phyloP scores from a whole-genome alignment of 129 eudicot genomes.

The Flaveria brownii region DNA sequence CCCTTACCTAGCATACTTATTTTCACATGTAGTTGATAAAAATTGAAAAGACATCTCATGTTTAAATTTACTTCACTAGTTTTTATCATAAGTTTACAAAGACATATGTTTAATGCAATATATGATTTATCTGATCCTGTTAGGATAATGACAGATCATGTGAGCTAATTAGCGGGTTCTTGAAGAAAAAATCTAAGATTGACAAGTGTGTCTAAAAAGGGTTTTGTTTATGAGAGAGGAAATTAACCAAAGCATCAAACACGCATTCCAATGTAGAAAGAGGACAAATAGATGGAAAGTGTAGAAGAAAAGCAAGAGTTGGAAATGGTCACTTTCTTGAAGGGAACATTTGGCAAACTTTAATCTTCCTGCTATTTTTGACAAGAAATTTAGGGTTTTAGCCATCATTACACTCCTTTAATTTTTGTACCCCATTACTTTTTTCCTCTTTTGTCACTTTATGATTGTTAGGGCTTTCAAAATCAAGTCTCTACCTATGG shows the following conservation, averaged over 20 bases:
- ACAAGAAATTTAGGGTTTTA: slow-evolving; percentile 49
- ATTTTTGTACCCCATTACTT: slow-evolving; percentile 37
- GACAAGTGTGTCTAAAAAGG: slow-evolving; percentile 27
- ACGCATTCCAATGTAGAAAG: slow-evolving; percentile 75
- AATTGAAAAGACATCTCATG: slow-evolving; percentile 14
- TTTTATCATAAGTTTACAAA: no score
- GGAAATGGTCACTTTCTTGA: slow-evolving; percentile 85
- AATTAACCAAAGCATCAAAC: slow-evolving; percentile 42
- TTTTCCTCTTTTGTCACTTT: slow-evolving; percentile 36
- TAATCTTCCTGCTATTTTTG: slow-evolving; percentile 55
- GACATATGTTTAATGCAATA: no score
- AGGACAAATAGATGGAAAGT: slow-evolving; percentile 67
- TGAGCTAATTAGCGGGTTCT: no score
- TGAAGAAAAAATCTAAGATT: not conserved
- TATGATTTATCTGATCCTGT: no score
- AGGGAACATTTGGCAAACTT: slow-evolving; percentile 51
- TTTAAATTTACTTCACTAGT: no score
- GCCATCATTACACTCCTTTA: slow-evolving; percentile 40
- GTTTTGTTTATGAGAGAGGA: slow-evolving; percentile 13
- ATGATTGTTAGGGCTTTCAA: slow-evolving; percentile 27
- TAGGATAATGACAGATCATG: no score
- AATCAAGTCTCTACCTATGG: slow-evolving; percentile 8
- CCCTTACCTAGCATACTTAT: not conserved
- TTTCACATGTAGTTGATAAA: not conserved
- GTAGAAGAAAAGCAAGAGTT: slow-evolving; percentile 68